Evolutionary conservation across 768 basidiomycete genomes (phyloP), one percentile per base, ranked within the genome.

Genomic region (Termitomyces heimii): DNA sequence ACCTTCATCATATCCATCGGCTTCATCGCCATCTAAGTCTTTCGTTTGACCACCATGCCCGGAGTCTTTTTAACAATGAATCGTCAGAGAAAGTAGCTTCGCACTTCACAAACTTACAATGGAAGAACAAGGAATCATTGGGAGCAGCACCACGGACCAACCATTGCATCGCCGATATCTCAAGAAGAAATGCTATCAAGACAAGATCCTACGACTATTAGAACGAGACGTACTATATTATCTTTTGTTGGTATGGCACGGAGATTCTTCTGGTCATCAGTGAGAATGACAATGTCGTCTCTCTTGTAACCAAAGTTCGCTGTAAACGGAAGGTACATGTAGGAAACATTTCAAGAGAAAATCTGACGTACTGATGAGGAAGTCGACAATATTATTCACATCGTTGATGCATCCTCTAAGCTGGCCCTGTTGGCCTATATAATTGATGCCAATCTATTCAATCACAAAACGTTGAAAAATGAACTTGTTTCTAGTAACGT

Each of bases 1-100:
- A 83, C 87, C 85, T 81, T 94, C 91, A 63, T 94, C 92, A 61
- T 72, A 83, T 13, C 94, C 94, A 68, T 94, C 93, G 0, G 71
- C 82, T 71, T 95, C 92, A 63, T 94, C 91, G 1, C 91, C 92
- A 62, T 92, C 84, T 3, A 72, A 34, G 70, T 97, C 96, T 60
- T 88, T 79, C 0, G 88, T 88, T 71, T 94, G 94, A 14, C 93
- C 94, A 37, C 96, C 96, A 62, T 98, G 96, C 14, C 95, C 95
- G 5, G 94, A 96, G 69, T 92, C 91, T 91, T 9, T 1, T 9
- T 0, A 20, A 16, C 9, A 8, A 4, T n/a, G 31, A 13, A 13
- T n/a, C 16, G 53, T 58, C 43, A 53, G 24, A 14, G 47, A 16
- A 18, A 45, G 20, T 16, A 31, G 5, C 24, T 16, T 43, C 22